phyloP scores from a whole-genome alignment of 352 stramenopile genomes.

The Phytophthora colocasiae region DNA sequence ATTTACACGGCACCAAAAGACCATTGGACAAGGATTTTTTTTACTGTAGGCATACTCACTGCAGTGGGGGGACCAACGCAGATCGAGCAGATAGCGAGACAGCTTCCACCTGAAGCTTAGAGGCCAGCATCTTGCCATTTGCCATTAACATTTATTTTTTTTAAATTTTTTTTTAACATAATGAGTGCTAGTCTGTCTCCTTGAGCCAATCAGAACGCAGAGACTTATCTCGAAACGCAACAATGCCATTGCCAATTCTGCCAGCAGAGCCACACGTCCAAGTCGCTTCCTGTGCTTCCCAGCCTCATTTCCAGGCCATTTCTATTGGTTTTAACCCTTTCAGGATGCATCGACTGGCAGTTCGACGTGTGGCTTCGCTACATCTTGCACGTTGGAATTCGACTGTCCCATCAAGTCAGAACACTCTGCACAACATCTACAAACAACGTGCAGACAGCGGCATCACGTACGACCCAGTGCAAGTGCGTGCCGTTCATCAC shows the following conservation, averaged over 20 bases:
- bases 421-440: constrained; percentile 63
- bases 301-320: too few species aligned
- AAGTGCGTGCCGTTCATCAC: constrained; percentile 70
- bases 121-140: constrained; percentile 12
- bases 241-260: constrained; percentile 5
- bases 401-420: constrained; percentile 26
- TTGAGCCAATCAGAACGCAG: constrained; percentile 23
- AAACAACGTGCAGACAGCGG: constrained; percentile 61
- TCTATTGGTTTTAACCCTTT: not conserved
- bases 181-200: too few species aligned
- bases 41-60: constrained; percentile 30
- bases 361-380: constrained; percentile 7
- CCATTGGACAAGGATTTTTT: not conserved
- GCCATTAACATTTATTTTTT: constrained; percentile 2
- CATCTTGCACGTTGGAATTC: constrained; percentile 19
- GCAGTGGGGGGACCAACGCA: not conserved
- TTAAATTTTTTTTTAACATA: too few species aligned
- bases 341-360: constrained; percentile 24
- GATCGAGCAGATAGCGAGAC: constrained; percentile 5
- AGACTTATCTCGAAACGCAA: not conserved
- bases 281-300: not conserved
- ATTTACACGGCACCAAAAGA: constrained; percentile 15
- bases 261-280: constrained; percentile 10
- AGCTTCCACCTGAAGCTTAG: constrained; percentile 12
- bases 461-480: constrained; percentile 75